Evolutionary conservation across 371 early-diverging fungal species (phyloP).

Genomic region (Mycotypha africana): DNA sequence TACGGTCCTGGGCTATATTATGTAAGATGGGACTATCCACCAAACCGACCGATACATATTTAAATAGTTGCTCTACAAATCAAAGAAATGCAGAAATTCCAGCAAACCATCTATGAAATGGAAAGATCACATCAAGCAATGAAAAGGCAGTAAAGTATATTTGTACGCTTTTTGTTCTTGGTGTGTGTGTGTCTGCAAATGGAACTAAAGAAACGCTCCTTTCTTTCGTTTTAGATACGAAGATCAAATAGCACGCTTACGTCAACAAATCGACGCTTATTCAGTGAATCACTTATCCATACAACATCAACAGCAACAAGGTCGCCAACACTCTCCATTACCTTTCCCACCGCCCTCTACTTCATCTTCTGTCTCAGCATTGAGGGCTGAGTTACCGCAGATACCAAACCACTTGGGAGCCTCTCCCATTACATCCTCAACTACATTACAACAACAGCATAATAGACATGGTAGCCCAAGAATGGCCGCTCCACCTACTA

Average conservation of each 20-base stretch:
- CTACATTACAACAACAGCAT: no score
- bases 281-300: no score
- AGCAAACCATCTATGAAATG: slow-evolving; percentile 72
- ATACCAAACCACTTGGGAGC: neutral
- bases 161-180: neutral
- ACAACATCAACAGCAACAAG: slow-evolving; percentile 6
- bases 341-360: neutral
- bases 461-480: no score
- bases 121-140: slow-evolving; percentile 70
- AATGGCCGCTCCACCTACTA: no score
- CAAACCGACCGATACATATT: no score
- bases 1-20: no score
- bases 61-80: slow-evolving; percentile 67
- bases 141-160: slow-evolving; percentile 54
- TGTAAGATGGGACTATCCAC: no score
- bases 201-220: no score
- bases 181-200: no score
- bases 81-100: slow-evolving; percentile 68
- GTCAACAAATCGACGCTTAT: slow-evolving; percentile 36
- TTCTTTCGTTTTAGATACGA: slow-evolving; percentile 31
- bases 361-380: no score
- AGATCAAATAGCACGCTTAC: slow-evolving; percentile 35
- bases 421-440: neutral
- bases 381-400: neutral
- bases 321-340: neutral